Percentiles rank a stretch among this genome's conserved stretches.
Evolutionary conservation across 2,329 filamentous ascomycete genomes (phyloP).

Genomic region (Didymella lethalis): DNA sequence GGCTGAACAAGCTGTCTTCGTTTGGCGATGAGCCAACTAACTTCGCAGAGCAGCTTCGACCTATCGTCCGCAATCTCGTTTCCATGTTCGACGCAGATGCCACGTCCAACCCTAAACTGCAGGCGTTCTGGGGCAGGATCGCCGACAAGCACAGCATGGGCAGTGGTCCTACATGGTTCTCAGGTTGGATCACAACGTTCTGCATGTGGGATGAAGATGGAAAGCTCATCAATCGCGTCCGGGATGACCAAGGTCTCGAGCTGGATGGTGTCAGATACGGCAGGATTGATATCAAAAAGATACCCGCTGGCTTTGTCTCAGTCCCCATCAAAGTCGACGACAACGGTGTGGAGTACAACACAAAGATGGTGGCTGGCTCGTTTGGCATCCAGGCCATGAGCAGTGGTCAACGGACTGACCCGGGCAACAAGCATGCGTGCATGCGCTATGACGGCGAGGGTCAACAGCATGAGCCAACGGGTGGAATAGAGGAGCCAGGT

Average conservation of each 20-base stretch:
- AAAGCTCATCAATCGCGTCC: background rate
- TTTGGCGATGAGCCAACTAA: constrained; percentile 20
- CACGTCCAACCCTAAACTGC: background rate
- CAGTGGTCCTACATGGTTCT: constrained; percentile 17
- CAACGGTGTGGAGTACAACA: constrained; percentile 14
- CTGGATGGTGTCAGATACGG: constrained; percentile 19
- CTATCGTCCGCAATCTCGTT: constrained; percentile 25
- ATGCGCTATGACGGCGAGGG: background rate
- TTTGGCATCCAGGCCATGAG: constrained; percentile 20
- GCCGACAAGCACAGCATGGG: background rate
- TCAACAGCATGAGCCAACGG: background rate
- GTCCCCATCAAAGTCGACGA: constrained; percentile 26
- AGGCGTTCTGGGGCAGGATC: constrained; percentile 27
- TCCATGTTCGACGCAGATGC: constrained; percentile 21
- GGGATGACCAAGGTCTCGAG: background rate
- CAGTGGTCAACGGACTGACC: constrained; percentile 2
- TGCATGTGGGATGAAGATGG: constrained; percentile 29
- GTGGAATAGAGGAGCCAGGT: constrained; percentile 8
- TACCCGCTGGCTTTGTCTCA: constrained; percentile 16
- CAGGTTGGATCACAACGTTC: constrained; percentile 34
- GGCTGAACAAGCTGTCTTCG: constrained; percentile 23
- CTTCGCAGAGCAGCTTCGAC: constrained; percentile 22
- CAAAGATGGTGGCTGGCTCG: constrained; percentile 26
- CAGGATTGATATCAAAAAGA: constrained; percentile 11
- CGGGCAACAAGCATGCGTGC: background rate